These are phyloP conservation scores for Suillus subluteus DNA, from an alignment of 768 basidiomycete species.

Conservation along the genomic window DNA sequence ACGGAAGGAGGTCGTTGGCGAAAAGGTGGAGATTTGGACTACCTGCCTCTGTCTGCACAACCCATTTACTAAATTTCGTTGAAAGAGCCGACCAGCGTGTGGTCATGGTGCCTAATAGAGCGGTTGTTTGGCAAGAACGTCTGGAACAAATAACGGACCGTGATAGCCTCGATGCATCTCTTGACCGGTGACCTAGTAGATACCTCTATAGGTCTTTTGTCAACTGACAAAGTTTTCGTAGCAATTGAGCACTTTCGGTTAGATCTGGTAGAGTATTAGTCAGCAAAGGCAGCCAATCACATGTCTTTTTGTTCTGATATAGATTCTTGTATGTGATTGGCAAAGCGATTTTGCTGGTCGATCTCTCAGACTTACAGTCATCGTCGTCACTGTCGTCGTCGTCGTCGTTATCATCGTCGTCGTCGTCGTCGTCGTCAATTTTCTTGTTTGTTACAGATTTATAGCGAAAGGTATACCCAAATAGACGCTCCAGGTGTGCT, in stretches of 20 bases:
- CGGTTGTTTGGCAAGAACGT: slow-evolving; percentile 24
- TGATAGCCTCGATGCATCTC: too few relatives aligned
- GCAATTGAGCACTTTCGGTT: background rate
- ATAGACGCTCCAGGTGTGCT: slow-evolving; percentile 30
- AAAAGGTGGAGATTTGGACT: background rate
- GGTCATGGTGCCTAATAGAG: background rate
- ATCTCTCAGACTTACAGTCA: background rate
- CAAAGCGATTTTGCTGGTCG: slow-evolving; percentile 13
- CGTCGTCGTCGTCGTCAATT: background rate
- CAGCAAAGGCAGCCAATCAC: slow-evolving; percentile 31
- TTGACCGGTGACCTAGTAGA: too few relatives aligned
- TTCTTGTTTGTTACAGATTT: background rate
- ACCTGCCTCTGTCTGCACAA: background rate
- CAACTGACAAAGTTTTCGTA: too few relatives aligned
- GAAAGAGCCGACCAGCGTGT: background rate
- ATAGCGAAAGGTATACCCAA: slow-evolving; percentile 27
- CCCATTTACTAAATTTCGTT: background rate
- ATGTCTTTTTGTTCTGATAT: slow-evolving; percentile 17
- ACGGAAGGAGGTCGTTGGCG: background rate
- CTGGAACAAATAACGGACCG: slow-evolving; percentile 15
- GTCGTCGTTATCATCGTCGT: background rate
- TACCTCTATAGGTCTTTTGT: too few relatives aligned
- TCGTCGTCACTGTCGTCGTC: background rate
- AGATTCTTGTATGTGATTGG: slow-evolving; percentile 6
- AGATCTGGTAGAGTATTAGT: slow-evolving; percentile 22